These are phyloP conservation scores for Chimonanthus salicifolius DNA, from an alignment of 164 flowering plant species.

Conservation along the genomic window DNA sequence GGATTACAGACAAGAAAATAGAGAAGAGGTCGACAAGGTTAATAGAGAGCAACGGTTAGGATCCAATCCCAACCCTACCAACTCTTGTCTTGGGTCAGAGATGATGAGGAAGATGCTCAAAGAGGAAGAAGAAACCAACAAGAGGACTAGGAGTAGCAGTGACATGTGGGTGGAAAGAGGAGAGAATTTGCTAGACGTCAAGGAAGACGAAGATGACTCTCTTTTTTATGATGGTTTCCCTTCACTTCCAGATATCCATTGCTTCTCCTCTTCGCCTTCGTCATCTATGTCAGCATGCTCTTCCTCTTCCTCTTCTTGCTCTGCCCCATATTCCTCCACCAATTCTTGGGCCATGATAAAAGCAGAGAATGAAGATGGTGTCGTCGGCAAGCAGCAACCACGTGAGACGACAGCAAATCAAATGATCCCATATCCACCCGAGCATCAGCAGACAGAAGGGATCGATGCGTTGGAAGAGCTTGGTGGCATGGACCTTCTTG, in stretches of 20 bases:
- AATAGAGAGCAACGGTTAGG: not conserved
- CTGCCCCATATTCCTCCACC: conserved; percentile 24
- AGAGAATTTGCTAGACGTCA: too few relatives aligned
- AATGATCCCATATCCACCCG: conserved; percentile 26
- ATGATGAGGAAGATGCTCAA: not conserved
- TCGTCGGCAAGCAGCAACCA: not conserved
- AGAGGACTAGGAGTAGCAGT: not conserved
- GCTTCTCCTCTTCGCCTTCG: conserved; percentile 71
- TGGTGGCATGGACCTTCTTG: conserved; percentile 72
- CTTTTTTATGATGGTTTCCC: conserved; percentile 58
- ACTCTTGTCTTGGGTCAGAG: not conserved
- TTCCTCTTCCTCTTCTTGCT: conserved; percentile 31
- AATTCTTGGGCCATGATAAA: conserved; percentile 57
- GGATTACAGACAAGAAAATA: not conserved
- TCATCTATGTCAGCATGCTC: conserved; percentile 35
- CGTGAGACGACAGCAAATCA: not conserved
- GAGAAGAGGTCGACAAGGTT: not conserved
- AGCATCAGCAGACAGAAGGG: conserved; percentile 26
- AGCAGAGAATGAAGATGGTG: conserved; percentile 34
- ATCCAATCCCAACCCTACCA: not conserved
- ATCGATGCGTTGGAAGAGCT: conserved; percentile 67
- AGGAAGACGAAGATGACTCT: conserved; percentile 28
- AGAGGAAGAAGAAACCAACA: not conserved
- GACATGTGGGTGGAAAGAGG: conserved; percentile 5
- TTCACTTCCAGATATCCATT: conserved; percentile 72